phyloP scores from a whole-genome alignment of 805 yeast genomes.

The Myxozyma mucilagina region DNA sequence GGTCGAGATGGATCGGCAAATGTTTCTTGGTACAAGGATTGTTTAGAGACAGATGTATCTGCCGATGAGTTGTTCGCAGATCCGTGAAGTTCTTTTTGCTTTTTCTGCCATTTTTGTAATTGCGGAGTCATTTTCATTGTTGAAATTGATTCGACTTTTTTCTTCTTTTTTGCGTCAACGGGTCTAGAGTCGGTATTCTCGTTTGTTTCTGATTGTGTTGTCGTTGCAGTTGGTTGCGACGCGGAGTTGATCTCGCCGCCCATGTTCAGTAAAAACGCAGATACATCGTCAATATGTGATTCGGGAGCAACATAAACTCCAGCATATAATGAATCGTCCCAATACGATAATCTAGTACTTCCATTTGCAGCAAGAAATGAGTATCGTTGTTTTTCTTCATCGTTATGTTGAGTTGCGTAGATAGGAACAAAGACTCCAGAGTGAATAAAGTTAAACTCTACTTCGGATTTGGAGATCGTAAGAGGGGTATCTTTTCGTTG shows the following conservation, averaged over 20 bases:
- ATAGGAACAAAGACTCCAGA: constrained; percentile 32
- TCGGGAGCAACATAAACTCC: constrained; percentile 13
- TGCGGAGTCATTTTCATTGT: constrained; percentile 28
- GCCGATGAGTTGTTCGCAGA: neutral
- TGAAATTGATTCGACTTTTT: neutral
- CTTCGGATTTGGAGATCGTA: neutral
- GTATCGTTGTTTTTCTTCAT: neutral
- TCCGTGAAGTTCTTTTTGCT: constrained; percentile 30
- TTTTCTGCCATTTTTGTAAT: constrained; percentile 27
- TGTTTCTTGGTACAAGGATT: constrained; percentile 18
- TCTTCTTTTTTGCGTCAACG: constrained; percentile 9
- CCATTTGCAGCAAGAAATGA: constrained; percentile 23
- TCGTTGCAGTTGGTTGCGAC: neutral
- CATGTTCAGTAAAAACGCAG: constrained; percentile 13
- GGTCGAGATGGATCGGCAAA: constrained; percentile 22
- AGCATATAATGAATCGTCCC: constrained; percentile 25
- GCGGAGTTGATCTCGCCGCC: neutral
- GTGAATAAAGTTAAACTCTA: constrained; percentile 18
- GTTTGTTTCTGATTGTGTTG: neutral
- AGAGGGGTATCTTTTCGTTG: neutral
- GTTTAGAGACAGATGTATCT: neutral
- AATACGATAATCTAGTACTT: constrained; percentile 16
- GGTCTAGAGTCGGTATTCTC: neutral
- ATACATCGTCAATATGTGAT: constrained; percentile 11
- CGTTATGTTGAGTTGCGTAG: neutral